phyloP scores from a whole-genome alignment of 2,329 filamentous ascomycete species.

The Venturia effusa region DNA sequence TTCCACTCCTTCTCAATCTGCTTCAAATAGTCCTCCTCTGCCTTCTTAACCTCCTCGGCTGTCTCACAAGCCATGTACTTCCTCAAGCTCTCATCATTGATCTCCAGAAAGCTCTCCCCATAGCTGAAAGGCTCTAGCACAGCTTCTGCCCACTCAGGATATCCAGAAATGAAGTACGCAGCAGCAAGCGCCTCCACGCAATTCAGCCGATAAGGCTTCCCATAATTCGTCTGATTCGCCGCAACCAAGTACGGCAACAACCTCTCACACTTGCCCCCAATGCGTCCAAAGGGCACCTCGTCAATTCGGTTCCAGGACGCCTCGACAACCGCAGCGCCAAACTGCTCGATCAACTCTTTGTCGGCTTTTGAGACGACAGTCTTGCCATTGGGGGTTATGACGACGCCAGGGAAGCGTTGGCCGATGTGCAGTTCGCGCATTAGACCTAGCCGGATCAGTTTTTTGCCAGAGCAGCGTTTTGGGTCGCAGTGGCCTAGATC shows the following conservation, averaged over 20 bases:
- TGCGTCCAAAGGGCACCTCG: slow-evolving; percentile 82
- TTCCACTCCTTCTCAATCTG: slow-evolving; percentile 83
- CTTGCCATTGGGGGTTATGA: slow-evolving; percentile 93
- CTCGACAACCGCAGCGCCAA: slow-evolving; percentile 91
- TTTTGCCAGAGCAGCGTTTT: slow-evolving; percentile 91
- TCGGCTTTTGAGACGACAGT: slow-evolving; percentile 75
- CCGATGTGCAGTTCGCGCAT: slow-evolving; percentile 91
- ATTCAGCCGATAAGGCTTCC: slow-evolving; percentile 87
- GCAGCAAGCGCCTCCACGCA: slow-evolving; percentile 92
- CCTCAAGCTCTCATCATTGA: slow-evolving; percentile 73
- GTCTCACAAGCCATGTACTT: slow-evolving; percentile 75
- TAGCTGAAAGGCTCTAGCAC: slow-evolving; percentile 81
- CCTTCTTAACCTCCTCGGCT: slow-evolving; percentile 71
- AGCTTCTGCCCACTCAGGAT: slow-evolving; percentile 79
- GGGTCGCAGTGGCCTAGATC: slow-evolving; percentile 96
- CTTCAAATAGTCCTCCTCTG: slow-evolving; percentile 78
- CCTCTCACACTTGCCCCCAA: slow-evolving; percentile 87
- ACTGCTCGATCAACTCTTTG: slow-evolving; percentile 67
- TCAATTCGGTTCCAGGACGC: slow-evolving; percentile 90
- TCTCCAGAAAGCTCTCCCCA: slow-evolving; percentile 77
- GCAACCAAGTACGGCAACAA: slow-evolving; percentile 90
- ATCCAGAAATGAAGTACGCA: slow-evolving; percentile 86
- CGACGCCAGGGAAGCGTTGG: slow-evolving; percentile 82
- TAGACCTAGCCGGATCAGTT: slow-evolving; percentile 79
- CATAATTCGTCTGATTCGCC: slow-evolving; percentile 95